Evolutionary conservation across 352 stramenopile genomes (phyloP), one percentile per base, ranked within the genome.

Genomic region (Globisporangium yorkense): DNA sequence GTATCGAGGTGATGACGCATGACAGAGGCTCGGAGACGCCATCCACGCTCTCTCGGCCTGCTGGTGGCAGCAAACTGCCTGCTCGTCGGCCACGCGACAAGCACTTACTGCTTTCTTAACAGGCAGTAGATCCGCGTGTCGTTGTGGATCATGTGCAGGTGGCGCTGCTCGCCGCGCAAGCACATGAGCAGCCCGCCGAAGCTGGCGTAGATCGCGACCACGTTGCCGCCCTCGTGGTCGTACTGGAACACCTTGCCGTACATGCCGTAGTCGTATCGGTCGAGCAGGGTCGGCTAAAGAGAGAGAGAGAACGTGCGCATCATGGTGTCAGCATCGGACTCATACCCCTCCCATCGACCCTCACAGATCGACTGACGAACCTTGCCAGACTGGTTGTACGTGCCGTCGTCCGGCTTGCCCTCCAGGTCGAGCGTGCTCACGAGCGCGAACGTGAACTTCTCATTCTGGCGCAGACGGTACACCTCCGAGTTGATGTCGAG

Each of bases 241-340:
- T 98, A 97, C 72, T 98, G 89, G 81, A 98, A 99, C 29, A 99
- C 92, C 62, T 97, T 96, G 65, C 97, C 97, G 77, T 98, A 98
- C 96, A 99, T 99, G 40, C 97, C 96, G 71, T 99, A 99, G 78
- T 99, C 97, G 69, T 98, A 99, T 62, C 97, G 96, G 74, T 99
- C 96, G 49, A 98, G 80, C 35, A 99, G 80, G 27, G 92, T 97
- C 31, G 92, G 81, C 76, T 82, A 46, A 35, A 63, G 40, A 18
- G 8, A 13, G 10, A 47, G 29, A 35, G 33, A 60, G 16, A 59
- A 6, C 15, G 1, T 58, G 24, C 54, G 50, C 59, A n/a, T 64
- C 27, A 65, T 3, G 40, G 21, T 31, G 10, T 6, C 7, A 33
- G 35, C 35, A 40, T 40, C 35, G 8, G 7, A 16, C 35, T 41